Evolutionary conservation across 2,329 filamentous ascomycete species (phyloP).

Genomic region (Trichoderma pleuroti): DNA sequence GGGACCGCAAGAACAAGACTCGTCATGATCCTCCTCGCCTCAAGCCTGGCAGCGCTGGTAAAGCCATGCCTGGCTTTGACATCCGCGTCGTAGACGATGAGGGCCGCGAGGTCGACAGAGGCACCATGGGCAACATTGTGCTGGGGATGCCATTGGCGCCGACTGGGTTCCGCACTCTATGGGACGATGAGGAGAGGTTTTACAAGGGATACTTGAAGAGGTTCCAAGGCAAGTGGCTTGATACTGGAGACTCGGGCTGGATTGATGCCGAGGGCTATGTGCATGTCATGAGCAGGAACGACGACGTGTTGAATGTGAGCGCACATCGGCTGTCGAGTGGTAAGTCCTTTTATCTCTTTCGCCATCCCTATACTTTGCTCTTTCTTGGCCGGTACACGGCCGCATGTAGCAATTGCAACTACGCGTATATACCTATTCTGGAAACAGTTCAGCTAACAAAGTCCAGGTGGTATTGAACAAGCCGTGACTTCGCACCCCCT

Average conservation of each 20-base stretch:
- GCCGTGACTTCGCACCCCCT: constrained; percentile 76
- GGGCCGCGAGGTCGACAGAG: constrained; percentile 65
- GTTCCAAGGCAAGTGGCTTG: constrained; percentile 78
- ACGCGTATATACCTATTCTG: neutral
- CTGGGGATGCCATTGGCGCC: constrained; percentile 78
- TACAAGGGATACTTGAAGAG: constrained; percentile 80
- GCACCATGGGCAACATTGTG: constrained; percentile 88
- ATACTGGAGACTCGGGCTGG: constrained; percentile 87
- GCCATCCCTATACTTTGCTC: too few relatives aligned
- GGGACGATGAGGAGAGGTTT: constrained; percentile 81
- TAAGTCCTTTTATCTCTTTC: constrained; percentile 36
- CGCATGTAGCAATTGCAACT: neutral
- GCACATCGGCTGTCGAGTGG: constrained; percentile 87
- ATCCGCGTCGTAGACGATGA: constrained; percentile 79
- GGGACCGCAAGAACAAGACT: constrained; percentile 45
- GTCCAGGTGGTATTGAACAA: constrained; percentile 78
- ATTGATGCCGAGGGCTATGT: constrained; percentile 71
- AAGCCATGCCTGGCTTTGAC: constrained; percentile 88
- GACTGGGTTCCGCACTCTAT: constrained; percentile 80
- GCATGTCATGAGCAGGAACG: constrained; percentile 61
- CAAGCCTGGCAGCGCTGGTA: constrained; percentile 83
- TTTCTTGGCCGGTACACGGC: neutral
- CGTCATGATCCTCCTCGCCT: constrained; percentile 50
- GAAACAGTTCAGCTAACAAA: neutral
- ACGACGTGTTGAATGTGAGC: constrained; percentile 95